Base-by-base conservation (phyloP, 768 basidiomycete species). In the Boletus rex-veris region DNA sequence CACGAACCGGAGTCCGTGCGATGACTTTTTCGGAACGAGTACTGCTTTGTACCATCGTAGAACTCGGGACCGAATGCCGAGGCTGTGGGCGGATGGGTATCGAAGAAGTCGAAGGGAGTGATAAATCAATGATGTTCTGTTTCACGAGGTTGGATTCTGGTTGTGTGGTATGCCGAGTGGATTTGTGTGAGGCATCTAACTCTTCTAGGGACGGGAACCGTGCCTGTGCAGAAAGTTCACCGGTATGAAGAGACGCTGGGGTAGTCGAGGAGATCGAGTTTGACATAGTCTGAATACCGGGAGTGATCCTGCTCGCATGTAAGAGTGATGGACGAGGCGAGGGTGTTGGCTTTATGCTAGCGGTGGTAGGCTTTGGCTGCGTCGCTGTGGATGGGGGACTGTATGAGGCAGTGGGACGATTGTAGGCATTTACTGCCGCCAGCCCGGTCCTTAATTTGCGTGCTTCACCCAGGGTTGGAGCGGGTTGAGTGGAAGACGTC, bases 181-280 rank as follows among this genome's bases (percentile, higher is more conserved):
- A 45, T 55, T 61, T 58, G 42, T 57, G 55, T n/a, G 75, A 56
- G 10, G 82, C 80, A 68, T 92, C 87, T 7, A 95, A 74, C 54
- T 90, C 88, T 66, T 96, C 94, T 39, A 97, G 73, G 1, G 94
- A 89, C 0, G 94, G 94, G 68, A 90, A 97, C 48, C 90, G 79
- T 30, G 83, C 78, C 68, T 94, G 92, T 16, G 76, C 80, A 40
- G 79, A 73, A 21, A 78, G 65, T 30, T 77, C 75, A 19, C 77
- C 74, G 38, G 65, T 63, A 38, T 73, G 74, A 16, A 63, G 65
- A 53, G 77, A 65, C 19, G 66, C 58, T 10, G 68, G 55, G 8
- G 68, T 63, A 24, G 69, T 61, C 43, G 74, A 66, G 41, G 74
- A 53, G 26, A 72, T 67, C 14, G 81, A 75, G 16, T 69, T 73